Evolutionary conservation across 495 filamentous ascomycete species (phyloP).

Genomic region (Parachaetomium inaequale): DNA sequence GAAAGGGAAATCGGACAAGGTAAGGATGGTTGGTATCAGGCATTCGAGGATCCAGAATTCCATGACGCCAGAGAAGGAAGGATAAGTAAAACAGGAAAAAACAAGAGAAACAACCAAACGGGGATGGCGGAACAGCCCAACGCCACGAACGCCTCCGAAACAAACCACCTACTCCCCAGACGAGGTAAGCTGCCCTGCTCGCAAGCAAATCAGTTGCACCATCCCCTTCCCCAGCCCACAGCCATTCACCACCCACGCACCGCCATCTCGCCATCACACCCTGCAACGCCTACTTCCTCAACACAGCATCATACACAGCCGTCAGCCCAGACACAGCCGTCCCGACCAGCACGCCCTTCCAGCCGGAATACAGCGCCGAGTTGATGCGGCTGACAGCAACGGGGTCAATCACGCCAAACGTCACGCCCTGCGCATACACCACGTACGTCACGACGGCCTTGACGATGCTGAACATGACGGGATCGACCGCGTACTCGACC

Average conservation of each 20-base stretch:
- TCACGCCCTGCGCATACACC: conserved; percentile 68
- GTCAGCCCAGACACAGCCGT: conserved; percentile 64
- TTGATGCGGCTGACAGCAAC: conserved; percentile 60
- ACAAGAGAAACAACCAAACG: conserved; percentile 1
- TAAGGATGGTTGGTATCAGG: conserved; percentile 13
- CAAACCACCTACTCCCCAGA: background rate
- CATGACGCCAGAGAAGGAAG: conserved; percentile 6
- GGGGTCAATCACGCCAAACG: conserved; percentile 59
- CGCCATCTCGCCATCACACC: too few species aligned
- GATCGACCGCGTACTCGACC: conserved; percentile 63
- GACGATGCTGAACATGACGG: conserved; percentile 80
- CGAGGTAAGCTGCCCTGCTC: background rate
- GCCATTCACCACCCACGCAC: background rate
- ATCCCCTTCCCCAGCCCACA: background rate
- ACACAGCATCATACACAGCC: conserved; percentile 77
- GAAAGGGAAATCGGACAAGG: conserved; percentile 3
- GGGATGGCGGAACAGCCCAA: conserved; percentile 1
- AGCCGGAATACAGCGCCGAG: conserved; percentile 65
- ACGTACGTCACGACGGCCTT: conserved; percentile 77
- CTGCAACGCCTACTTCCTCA: conserved; percentile 57
- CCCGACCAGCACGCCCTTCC: conserved; percentile 65
- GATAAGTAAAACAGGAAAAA: background rate
- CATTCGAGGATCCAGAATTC: conserved; percentile 12
- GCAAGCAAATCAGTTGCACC: background rate
- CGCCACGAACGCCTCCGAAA: conserved; percentile 5